Conservation (phyloP, 306 rosid species). For the Quercus suber region DNA sequence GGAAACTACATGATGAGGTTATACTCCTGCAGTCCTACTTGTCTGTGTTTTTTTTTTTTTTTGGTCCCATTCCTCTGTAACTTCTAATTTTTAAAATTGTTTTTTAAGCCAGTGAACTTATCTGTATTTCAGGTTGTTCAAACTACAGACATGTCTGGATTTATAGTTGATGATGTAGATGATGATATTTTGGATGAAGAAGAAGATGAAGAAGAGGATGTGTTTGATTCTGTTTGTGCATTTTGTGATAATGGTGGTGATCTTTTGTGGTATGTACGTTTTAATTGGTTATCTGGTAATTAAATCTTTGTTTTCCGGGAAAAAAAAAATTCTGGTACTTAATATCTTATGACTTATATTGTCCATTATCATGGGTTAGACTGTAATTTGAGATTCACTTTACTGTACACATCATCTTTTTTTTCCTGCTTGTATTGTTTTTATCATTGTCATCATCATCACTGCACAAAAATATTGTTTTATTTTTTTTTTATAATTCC, state of each 20-base stretch:
- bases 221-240: slow-evolving; percentile 84
- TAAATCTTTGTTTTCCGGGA: not conserved
- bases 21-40: slow-evolving; percentile 19
- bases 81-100: slow-evolving; percentile 7
- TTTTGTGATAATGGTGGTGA: slow-evolving; percentile 91
- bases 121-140: slow-evolving; percentile 53
- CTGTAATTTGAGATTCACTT: not conserved
- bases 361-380: too few relatives aligned
- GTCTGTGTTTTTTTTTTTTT: slow-evolving; percentile 5
- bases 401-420: not conserved
- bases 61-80: not conserved
- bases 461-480: too few relatives aligned
- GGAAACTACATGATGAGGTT: slow-evolving; percentile 59
- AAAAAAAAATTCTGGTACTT: too few relatives aligned
- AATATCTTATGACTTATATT: not conserved
- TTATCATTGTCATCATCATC: too few relatives aligned
- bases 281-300: not conserved
- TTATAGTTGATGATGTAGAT: slow-evolving; percentile 65
- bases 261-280: slow-evolving; percentile 55
- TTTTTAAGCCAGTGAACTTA: slow-evolving; percentile 8
- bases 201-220: slow-evolving; percentile 56
- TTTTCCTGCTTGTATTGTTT: not conserved
- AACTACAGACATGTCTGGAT: slow-evolving; percentile 50
- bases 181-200: slow-evolving; percentile 42
- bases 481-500: too few relatives aligned